A percentile compares a stretch with the other conserved stretches of the same genome.
phyloP scores from a whole-genome alignment of 495 filamentous ascomycete genomes.

The Penicillium turbatum region DNA sequence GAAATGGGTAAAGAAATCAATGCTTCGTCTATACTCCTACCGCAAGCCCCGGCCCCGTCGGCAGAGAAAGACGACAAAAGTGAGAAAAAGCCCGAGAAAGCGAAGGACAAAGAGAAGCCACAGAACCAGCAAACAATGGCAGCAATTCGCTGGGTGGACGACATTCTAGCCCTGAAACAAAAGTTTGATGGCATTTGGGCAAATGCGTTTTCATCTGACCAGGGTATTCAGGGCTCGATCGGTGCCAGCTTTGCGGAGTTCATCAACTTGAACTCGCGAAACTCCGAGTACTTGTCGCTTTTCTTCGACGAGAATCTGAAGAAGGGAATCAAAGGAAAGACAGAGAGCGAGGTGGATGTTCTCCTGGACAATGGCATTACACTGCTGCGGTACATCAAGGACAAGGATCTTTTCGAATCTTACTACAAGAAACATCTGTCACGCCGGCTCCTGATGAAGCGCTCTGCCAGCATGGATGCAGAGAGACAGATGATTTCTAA shows the following conservation, averaged over 20 bases:
- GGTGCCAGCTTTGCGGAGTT: conserved; percentile 83
- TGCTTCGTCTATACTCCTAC: conserved; percentile 45
- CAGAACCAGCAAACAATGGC: conserved; percentile 66
- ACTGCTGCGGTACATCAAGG: conserved; percentile 77
- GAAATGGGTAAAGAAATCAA: conserved; percentile 82
- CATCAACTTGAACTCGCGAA: conserved; percentile 78
- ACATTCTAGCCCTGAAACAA: conserved; percentile 77
- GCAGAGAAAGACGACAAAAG: conserved; percentile 32
- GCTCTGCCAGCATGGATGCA: conserved; percentile 79
- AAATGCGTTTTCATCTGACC: conserved; percentile 66
- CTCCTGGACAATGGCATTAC: conserved; percentile 88
- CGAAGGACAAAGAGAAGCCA: conserved; percentile 47
- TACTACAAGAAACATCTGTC: conserved; percentile 99
- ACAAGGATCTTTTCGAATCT: conserved; percentile 93
- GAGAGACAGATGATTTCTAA: conserved; percentile 94
- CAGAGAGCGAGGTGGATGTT: conserved; percentile 79
- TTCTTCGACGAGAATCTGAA: conserved; percentile 98
- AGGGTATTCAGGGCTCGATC: conserved; percentile 72
- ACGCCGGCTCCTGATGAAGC: conserved; percentile 76
- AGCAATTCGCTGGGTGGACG: conserved; percentile 94
- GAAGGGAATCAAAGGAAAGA: conserved; percentile 88
- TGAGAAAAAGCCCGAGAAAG: conserved; percentile 40
- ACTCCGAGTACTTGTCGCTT: conserved; percentile 88
- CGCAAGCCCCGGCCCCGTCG: conserved; percentile 15
- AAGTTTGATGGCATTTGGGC: conserved; percentile 81